These are phyloP conservation scores for Papiliotrema fonsecae DNA, from an alignment of 1,284 basidiomycete species.

Conservation along the genomic window DNA sequence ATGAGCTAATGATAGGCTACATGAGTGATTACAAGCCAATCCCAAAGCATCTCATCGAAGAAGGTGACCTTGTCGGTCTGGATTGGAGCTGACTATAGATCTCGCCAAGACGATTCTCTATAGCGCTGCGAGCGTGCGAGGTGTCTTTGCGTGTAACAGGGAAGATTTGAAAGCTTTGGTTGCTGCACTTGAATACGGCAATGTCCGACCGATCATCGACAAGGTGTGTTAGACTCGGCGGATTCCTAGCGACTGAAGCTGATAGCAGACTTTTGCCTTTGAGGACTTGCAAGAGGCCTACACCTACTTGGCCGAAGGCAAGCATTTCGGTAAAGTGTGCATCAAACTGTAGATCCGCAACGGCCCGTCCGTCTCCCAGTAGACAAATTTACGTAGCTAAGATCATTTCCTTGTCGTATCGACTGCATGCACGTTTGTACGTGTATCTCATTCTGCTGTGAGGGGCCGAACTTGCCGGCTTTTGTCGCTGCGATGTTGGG, in stretches of 20 bases:
- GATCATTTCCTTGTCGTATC: too few relatives aligned
- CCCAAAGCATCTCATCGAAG: slow-evolving; percentile 23
- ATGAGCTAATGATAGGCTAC: slow-evolving; percentile 16
- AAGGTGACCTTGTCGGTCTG: slow-evolving; percentile 13
- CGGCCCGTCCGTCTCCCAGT: too few relatives aligned
- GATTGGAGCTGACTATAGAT: slow-evolving; percentile 14
- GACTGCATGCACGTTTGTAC: too few relatives aligned
- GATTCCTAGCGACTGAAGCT: not conserved
- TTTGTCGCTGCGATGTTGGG: too few relatives aligned
- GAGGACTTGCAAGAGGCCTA: slow-evolving; percentile 47
- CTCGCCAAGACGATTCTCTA: slow-evolving; percentile 31
- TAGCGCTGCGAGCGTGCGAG: slow-evolving; percentile 37
- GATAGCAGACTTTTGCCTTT: slow-evolving; percentile 41
- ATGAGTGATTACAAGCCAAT: slow-evolving; percentile 25
- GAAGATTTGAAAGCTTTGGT: slow-evolving; percentile 47
- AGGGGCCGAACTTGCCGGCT: too few relatives aligned
- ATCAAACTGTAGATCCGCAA: slow-evolving; percentile 11
- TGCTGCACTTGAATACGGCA: slow-evolving; percentile 38
- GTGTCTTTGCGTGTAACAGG: slow-evolving; percentile 48
- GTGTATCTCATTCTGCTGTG: too few relatives aligned
- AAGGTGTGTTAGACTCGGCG: slow-evolving; percentile 26
- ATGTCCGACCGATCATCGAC: slow-evolving; percentile 48
- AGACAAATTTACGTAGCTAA: too few relatives aligned
- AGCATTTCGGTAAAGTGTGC: slow-evolving; percentile 43
- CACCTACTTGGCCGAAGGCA: slow-evolving; percentile 38